Percentiles rank a stretch among this genome's conserved stretches.
Conservation (phyloP, 1,139 yeast species). For the Keqinozyma sinolaborantium region DNA sequence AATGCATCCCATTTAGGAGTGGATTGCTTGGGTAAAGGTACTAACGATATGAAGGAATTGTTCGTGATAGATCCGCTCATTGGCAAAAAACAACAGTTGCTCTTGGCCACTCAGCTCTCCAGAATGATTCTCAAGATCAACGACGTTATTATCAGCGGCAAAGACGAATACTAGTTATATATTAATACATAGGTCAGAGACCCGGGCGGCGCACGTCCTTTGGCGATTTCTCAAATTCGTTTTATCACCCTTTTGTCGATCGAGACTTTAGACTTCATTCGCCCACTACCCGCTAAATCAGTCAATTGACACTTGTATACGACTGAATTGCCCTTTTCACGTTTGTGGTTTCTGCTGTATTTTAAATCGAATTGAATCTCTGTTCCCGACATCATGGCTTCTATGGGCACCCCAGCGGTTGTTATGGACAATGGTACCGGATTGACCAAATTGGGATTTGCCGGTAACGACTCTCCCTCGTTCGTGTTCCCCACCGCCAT, state of each 20-base stretch:
- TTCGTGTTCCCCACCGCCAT: constrained; percentile 97
- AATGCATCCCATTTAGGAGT: constrained; percentile 76
- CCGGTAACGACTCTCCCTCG: constrained; percentile 97
- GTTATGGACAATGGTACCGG: constrained; percentile 99
- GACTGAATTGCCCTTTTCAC: too few relatives aligned
- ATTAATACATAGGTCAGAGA: constrained; percentile 1
- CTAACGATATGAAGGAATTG: constrained; percentile 86
- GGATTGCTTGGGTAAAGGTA: constrained; percentile 86
- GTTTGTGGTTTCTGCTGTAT: too few relatives aligned
- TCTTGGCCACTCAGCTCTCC: constrained; percentile 93
- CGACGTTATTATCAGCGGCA: constrained; percentile 90
- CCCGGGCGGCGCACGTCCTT: too few relatives aligned
- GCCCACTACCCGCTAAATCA: too few relatives aligned
- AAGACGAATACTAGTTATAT: constrained; percentile 57
- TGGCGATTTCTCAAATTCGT: too few relatives aligned
- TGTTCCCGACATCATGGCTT: too few relatives aligned
- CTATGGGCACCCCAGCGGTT: constrained; percentile 84
- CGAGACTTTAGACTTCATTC: not conserved
- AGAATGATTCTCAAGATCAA: constrained; percentile 97
- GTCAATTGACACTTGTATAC: too few relatives aligned
- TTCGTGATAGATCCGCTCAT: constrained; percentile 96
- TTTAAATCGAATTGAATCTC: too few relatives aligned
- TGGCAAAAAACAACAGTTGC: constrained; percentile 93
- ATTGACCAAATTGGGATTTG: constrained; percentile 93
- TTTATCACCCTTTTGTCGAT: constrained; percentile 6